A percentile compares a stretch with the other conserved stretches of the same genome.
These are phyloP conservation scores for Discostella pseudostelligera DNA, from an alignment of 108 stramenopile species.

Conservation along the genomic window DNA sequence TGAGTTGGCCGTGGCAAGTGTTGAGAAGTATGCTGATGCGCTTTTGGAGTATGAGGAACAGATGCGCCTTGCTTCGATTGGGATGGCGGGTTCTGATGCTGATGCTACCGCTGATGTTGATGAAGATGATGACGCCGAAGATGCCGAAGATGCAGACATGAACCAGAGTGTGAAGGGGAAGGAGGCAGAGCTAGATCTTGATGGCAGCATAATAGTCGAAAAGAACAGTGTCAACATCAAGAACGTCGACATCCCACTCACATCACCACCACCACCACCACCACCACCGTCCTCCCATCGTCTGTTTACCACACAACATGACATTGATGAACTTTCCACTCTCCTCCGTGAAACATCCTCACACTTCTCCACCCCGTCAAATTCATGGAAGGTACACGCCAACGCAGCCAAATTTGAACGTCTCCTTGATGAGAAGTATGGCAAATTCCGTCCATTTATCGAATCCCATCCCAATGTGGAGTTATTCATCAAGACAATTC, in stretches of 20 bases:
- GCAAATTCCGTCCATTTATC: constrained; percentile 77
- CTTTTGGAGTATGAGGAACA: constrained; percentile 28
- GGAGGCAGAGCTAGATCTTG: constrained; percentile 21
- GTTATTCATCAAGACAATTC: constrained; percentile 49
- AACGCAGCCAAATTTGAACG: constrained; percentile 88
- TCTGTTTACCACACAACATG: constrained; percentile 49
- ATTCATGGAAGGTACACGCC: constrained; percentile 64
- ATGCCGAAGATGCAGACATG: no score
- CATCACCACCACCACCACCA: constrained; percentile 25
- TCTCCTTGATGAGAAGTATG: constrained; percentile 81
- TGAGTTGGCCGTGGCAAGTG: constrained; percentile 40
- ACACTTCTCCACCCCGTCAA: constrained; percentile 56
- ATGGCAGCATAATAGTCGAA: constrained; percentile 19
- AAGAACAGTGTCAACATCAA: background rate
- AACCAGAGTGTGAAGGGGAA: background rate
- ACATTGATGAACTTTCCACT: constrained; percentile 55
- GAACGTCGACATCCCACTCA: background rate
- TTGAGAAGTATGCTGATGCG: constrained; percentile 64
- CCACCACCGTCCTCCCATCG: constrained; percentile 9
- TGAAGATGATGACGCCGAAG: constrained; percentile 34
- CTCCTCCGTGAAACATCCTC: constrained; percentile 55
- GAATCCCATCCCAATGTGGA: constrained; percentile 80
- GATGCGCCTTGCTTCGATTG: background rate
- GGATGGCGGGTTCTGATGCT: constrained; percentile 12
- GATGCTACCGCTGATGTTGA: constrained; percentile 10